These are phyloP conservation scores for Platanthera zijinensis DNA, from an alignment of 106 monocot species.

Conservation along the genomic window DNA sequence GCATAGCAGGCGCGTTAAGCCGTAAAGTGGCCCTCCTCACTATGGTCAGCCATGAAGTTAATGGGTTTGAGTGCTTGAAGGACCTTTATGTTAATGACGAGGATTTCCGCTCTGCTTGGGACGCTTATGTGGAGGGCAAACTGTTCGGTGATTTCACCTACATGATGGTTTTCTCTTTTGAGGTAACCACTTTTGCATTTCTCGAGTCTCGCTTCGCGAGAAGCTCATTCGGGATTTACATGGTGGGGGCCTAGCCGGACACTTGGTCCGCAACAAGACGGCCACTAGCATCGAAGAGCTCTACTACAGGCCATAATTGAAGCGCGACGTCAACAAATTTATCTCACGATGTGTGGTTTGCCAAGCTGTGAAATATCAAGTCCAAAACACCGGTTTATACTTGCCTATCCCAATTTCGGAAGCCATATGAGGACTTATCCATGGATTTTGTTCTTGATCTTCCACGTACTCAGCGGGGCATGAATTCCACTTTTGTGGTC, in stretches of 20 bases:
- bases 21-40: not conserved
- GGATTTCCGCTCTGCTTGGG: not conserved
- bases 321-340: not conserved
- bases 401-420: not conserved
- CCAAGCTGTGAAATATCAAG: not conserved
- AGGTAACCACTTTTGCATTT: not conserved
- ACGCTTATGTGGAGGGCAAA: no score
- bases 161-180: conserved; percentile 1
- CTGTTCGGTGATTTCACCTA: not conserved
- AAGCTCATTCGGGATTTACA: not conserved
- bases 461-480: not conserved
- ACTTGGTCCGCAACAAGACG: conserved; percentile 5
- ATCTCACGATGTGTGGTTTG: not conserved
- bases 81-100: not conserved
- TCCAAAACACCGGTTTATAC: not conserved
- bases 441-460: conserved; percentile 12
- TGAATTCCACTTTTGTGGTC: not conserved
- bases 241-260: not conserved
- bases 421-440: not conserved
- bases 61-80: not conserved
- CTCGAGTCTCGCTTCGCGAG: not conserved
- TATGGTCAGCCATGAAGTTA: not conserved
- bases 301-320: not conserved
- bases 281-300: not conserved
- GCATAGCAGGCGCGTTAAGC: conserved; percentile 5